Base-by-base conservation (phyloP, 495 filamentous ascomycete species). In the Penicillium manginii region DNA sequence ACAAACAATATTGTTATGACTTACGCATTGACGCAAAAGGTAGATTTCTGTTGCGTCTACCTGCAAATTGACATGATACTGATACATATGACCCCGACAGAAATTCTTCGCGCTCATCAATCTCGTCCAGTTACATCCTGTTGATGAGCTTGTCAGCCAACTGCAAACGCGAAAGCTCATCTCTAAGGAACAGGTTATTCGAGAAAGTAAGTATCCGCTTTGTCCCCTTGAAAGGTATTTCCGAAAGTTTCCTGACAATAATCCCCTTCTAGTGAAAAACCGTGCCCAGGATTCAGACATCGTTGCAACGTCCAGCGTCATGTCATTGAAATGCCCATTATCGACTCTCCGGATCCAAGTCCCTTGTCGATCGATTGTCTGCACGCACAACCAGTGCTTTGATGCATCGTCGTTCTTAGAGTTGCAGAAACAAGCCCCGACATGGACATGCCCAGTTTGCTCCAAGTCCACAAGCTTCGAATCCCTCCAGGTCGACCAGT, bases 391-490 rank as follows among this genome's bases (percentile, higher is more conserved):
- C 40, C 91, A 94, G 64, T 98, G 94, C 66, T 98, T 98, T 68
- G 94, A 98, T 72, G 94, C 88, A n/a, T 85, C 85, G 2, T 96
- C 91, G 2, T 98, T 96, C 63, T 79, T 98, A 14, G 91, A 96
- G 63, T 69, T 98, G 37, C 92, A 97, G 66, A 92, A 97, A 70
- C 94, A 98, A 77, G 93, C 91, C 0, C 93, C 94, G 19, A 93
- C 92, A 11, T 98, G 94, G 94, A 79, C 84, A 19, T 98, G 94
- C 65, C 94, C 94, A 8, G 87, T 96, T 23, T 98, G 94, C 75
- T 91, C 86, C 68, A 96, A 96, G 62, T 74, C 84, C 0, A 86
- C 91, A 9, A 84, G 84, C 9, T 98, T 92, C 66, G 88, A 93
- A 43, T 86, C 82, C 29, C 69, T 98, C 32, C 90, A 90, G 29